Evolutionary conservation across 306 rosid species (phyloP), one percentile per base, ranked within the genome.

Genomic region (Ormosia emarginata): DNA sequence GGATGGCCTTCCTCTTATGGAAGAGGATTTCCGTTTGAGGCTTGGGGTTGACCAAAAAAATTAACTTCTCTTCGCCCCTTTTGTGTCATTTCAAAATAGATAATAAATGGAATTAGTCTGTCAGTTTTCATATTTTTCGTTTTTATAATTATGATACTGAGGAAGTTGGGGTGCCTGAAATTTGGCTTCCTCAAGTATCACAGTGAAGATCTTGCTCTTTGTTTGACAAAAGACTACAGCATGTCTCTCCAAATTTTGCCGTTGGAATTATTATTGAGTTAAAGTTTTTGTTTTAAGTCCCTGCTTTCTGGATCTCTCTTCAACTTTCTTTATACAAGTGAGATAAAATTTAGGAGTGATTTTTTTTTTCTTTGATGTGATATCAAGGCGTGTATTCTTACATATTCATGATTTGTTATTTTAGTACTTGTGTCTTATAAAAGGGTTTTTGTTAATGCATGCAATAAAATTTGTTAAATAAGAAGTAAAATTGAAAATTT

Each of bases 1-100:
- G 8, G 94, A 93, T 71, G 96, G 97, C 56, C 94, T 91, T 59
- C 92, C 96, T 59, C 91, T 87, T 37, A 93, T 93, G 97, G 94
- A 93, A 90, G 90, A 90, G 65, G 97, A 91, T 88, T 93, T 93
- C 84, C 90, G 93, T 13, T 75, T 41, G 79, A 91, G 96, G 91
- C 94, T 93, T 40, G 94, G 92, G 34, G 86, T 85, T 69, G 64
- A 70, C 62, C 83, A 83, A 70, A 83, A 50, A 36, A 68, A 46
- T 6, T 89, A 79, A 67, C 13, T 66, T 70, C 30, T 69, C 24
- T 80, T 70, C 15, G 10, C 36, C 64, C 50, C 12, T 69, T 52
- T 64, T 8, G 7, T 65, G 49, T 47, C 62, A 47, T 66, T 47
- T 44, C 67, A 68, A 52, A 58, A 32, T 67, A 64, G 84, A 50